Conservation (phyloP, 129 eudicot genomes). For the Erigeron canadensis region DNA sequence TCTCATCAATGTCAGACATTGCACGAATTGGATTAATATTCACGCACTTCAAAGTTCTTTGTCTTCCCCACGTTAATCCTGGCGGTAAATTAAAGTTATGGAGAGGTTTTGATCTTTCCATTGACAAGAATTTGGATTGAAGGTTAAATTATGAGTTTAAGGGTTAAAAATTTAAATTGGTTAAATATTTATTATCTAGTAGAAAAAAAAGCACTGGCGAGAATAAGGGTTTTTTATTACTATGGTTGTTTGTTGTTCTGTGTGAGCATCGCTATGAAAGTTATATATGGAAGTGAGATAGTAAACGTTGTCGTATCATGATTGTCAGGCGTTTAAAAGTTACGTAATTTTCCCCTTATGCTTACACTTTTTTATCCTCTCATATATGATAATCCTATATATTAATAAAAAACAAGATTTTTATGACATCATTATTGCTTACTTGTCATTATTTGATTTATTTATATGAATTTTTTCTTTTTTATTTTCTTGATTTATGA, state of each 20-base stretch:
- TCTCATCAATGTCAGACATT: constrained; percentile 22
- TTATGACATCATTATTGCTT: too few species aligned
- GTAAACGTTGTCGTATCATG: constrained; percentile 18
- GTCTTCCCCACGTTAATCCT: constrained; percentile 59
- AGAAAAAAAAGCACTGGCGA: background rate
- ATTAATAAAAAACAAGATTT: too few species aligned
- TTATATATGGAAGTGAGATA: constrained; percentile 12
- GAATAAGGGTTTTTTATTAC: constrained; percentile 25
- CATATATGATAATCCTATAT: too few species aligned
- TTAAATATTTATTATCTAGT: background rate
- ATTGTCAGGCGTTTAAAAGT: background rate
- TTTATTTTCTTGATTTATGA: too few species aligned
- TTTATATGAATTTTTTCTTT: too few species aligned
- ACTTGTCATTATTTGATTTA: too few species aligned
- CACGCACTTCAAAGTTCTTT: constrained; percentile 44
- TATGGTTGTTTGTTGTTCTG: constrained; percentile 1
- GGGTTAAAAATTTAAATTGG: background rate
- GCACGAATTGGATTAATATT: constrained; percentile 37
- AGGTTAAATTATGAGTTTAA: constrained; percentile 1
- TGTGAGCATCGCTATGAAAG: constrained; percentile 17
- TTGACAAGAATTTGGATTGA: constrained; percentile 2
- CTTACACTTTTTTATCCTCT: too few species aligned
- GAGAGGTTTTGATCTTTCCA: constrained; percentile 45
- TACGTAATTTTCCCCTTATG: constrained; percentile 2
- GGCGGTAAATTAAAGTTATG: constrained; percentile 51